Conservation (phyloP, 371 early-diverging fungal genomes). For the Apophysomyces elegans region DNA sequence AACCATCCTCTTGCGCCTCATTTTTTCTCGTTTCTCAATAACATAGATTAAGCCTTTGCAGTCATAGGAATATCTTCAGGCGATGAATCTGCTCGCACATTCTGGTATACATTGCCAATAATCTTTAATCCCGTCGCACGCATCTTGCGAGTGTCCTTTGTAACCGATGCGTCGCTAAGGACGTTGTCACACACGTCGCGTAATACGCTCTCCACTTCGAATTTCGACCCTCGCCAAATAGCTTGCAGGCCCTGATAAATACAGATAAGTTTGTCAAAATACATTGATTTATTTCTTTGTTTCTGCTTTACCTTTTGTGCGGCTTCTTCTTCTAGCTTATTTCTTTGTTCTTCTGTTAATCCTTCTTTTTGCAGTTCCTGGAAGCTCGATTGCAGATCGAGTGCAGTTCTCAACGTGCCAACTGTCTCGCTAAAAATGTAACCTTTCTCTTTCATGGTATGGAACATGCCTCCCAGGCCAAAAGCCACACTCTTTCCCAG, state of each 20-base stretch:
- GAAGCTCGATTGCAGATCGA: slow-evolving; percentile 89
- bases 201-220: slow-evolving; percentile 93
- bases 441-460: slow-evolving; percentile 72
- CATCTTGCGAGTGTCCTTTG: slow-evolving; percentile 55
- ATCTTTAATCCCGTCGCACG: slow-evolving; percentile 75
- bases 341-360: slow-evolving; percentile 63
- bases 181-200: slow-evolving; percentile 90
- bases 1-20: slow-evolving; percentile 8
- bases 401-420: slow-evolving; percentile 85
- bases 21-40: neutral
- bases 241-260: slow-evolving; percentile 77
- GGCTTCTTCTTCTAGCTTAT: slow-evolving; percentile 71
- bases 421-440: slow-evolving; percentile 91
- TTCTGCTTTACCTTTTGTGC: slow-evolving; percentile 58
- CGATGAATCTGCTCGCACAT: slow-evolving; percentile 55
- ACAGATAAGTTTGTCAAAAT: neutral
- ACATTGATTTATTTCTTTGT: neutral
- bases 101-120: slow-evolving; percentile 73
- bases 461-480: slow-evolving; percentile 74
- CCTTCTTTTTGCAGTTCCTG: slow-evolving; percentile 83
- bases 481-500: slow-evolving; percentile 71
- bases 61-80: slow-evolving; percentile 47
- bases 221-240: slow-evolving; percentile 91
- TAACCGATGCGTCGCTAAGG: slow-evolving; percentile 63
- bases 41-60: neutral